These are phyloP conservation scores for Didymella arachidicola DNA, from an alignment of 2,329 filamentous ascomycete genomes.

Conservation along the genomic window DNA sequence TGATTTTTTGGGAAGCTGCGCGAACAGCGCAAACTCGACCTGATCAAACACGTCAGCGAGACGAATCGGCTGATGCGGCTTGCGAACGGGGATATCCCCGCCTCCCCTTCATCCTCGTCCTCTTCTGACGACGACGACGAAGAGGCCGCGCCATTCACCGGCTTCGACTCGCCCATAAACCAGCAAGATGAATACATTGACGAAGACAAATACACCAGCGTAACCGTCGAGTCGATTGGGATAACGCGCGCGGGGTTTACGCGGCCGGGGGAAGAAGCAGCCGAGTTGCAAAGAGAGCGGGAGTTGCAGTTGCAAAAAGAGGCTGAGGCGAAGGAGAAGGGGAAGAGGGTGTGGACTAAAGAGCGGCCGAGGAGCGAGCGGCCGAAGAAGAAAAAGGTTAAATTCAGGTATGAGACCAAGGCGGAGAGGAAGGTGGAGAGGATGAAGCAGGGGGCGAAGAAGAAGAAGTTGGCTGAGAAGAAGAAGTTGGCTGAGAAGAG, in stretches of 20 bases:
- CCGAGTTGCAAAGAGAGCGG: no score
- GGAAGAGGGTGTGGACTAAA: conserved; percentile 60
- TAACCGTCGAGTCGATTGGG: conserved; percentile 89
- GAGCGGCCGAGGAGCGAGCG: conserved; percentile 57
- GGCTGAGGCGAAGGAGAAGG: no score
- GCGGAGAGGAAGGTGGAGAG: conserved; percentile 72
- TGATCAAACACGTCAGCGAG: conserved; percentile 80
- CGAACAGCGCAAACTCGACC: conserved; percentile 80
- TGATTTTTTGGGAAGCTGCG: no score
- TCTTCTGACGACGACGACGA: conserved; percentile 52
- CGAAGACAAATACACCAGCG: conserved; percentile 93
- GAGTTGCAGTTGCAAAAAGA: no score
- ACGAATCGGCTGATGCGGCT: conserved; percentile 75
- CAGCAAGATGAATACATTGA: conserved; percentile 95
- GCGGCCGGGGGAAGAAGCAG: conserved; percentile 61
- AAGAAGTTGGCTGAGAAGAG: conserved; percentile 70
- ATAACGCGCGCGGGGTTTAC: conserved; percentile 77
- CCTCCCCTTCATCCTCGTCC: no score
- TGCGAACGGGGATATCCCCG: conserved; percentile 55
- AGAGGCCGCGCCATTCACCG: conserved; percentile 39
- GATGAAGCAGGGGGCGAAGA: conserved; percentile 71
- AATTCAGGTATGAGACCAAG: conserved; percentile 93
- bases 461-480: conserved; percentile 72
- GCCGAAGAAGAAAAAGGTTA: conserved; percentile 83
- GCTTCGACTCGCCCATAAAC: conserved; percentile 64